Evolutionary conservation across 169 alveolate genomes (phyloP), one percentile per base, ranked within the genome.

Genomic region (Babesia sp.): DNA sequence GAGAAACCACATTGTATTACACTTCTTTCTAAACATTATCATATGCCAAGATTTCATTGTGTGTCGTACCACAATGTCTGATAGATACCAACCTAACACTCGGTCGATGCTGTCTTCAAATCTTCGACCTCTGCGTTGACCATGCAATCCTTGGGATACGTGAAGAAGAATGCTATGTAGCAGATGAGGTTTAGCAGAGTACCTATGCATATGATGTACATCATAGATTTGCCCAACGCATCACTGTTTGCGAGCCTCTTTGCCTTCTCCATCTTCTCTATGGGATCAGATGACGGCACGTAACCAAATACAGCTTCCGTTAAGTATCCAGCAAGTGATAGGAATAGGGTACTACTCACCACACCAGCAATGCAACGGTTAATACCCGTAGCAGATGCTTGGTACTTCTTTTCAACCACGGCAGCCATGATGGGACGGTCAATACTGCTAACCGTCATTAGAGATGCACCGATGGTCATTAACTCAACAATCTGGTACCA

Each of bases 381-480:
- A 34, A 91, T 72, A 1, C 96, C 88, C 37, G 87, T 86, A 20
- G 93, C 93, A 18, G 96, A 90, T n/a, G 94, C 96, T 54, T 93
- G 91, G 78, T 91, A 91, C 69, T 92, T 90, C 33, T 96, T 95
- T 60, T 90, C 80, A n/a, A 93, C 95, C 42, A 94, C 93, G 36
- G 93, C 96, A 3, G 96, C 87, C 41, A 94, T 84, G 7, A 94
- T 88, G 7, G 98, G 96, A 57, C 97, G 68, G 59, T 91, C 94
- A 39, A 94, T 94, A 6, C 95, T 94, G 54, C 92, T 94, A 18
- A 95, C 97, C 18, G 97, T 93, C 76, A 94, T 90, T n/a, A 95
- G 91, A 20, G 94, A 79, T 50, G 94, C 70, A 29, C 97, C 97
- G 44, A 93, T 71, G 24, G 90, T 55, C 63, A 92, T 86, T 41